A percentile compares a stretch with the other conserved stretches of the same genome.
Conservation (phyloP, 805 yeast species). For the Zygotorulaspora florentina region DNA sequence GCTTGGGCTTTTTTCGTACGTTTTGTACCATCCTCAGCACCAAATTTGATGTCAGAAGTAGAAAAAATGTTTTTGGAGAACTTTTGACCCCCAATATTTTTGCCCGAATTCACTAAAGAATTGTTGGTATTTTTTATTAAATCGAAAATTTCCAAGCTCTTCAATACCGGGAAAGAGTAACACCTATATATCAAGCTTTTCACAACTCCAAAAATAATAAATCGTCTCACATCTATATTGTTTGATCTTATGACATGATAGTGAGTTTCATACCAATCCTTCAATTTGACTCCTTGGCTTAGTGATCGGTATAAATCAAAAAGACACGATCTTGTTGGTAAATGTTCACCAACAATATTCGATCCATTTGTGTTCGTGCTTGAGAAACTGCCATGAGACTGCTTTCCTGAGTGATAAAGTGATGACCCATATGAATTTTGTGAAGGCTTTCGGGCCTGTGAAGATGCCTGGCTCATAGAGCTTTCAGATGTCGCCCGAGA, state of each 20-base stretch:
- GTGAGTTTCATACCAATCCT: slow-evolving; percentile 78
- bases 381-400: slow-evolving; percentile 17
- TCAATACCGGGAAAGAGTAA: slow-evolving; percentile 65
- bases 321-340: slow-evolving; percentile 62
- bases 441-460: slow-evolving; percentile 1
- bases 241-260: slow-evolving; percentile 43
- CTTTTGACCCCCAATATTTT: slow-evolving; percentile 11
- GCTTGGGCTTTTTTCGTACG: slow-evolving; percentile 4
- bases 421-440: slow-evolving; percentile 5
- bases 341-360: slow-evolving; percentile 5
- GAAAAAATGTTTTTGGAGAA: slow-evolving; percentile 25
- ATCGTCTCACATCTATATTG: slow-evolving; percentile 76
- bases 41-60: slow-evolving; percentile 33
- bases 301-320: slow-evolving; percentile 74
- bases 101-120: slow-evolving; percentile 12
- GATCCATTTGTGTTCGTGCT: slow-evolving; percentile 13
- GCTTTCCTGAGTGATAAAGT: slow-evolving; percentile 8
- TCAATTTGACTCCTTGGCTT: slow-evolving; percentile 70
- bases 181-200: slow-evolving; percentile 80
- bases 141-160: slow-evolving; percentile 16
- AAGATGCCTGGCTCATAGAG: slow-evolving; percentile 14
- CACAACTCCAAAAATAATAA: slow-evolving; percentile 80
- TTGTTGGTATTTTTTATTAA: slow-evolving; percentile 16
- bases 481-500: slow-evolving; percentile 28
- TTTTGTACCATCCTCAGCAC: slow-evolving; percentile 4